A percentile compares a stretch with the other conserved stretches of the same genome.
phyloP scores from a whole-genome alignment of 1,284 basidiomycete genomes.

The Schizophyllum commune region DNA sequence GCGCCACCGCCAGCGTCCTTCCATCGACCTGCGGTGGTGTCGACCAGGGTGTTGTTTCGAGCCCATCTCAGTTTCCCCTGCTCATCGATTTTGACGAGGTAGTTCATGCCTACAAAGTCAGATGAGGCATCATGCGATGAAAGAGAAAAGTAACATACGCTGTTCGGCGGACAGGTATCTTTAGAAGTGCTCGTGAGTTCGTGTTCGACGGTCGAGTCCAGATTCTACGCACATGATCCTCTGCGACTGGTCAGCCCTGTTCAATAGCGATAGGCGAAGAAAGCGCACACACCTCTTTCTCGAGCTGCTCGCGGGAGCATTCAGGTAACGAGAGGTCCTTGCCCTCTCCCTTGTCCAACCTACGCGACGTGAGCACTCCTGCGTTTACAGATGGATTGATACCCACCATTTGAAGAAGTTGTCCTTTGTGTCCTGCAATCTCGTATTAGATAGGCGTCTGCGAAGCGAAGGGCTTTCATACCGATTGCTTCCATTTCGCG shows the following conservation, averaged over 20 bases:
- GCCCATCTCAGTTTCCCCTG: constrained; percentile 70
- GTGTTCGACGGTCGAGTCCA: too few relatives aligned
- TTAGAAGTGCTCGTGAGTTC: too few relatives aligned
- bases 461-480: constrained; percentile 1
- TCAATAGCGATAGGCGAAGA: too few relatives aligned
- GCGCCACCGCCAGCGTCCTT: constrained; percentile 51
- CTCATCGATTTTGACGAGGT: constrained; percentile 55
- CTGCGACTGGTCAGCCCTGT: too few relatives aligned
- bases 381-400: too few relatives aligned
- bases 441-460: not conserved
- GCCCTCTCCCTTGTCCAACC: constrained; percentile 68
- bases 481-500: constrained; percentile 30
- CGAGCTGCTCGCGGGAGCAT: constrained; percentile 60
- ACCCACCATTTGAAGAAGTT: constrained; percentile 68
- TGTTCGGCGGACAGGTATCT: constrained; percentile 64
- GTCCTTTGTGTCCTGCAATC: constrained; percentile 44
- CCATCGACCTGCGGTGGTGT: constrained; percentile 57
- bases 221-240: too few relatives aligned
- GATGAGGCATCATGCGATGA: not conserved
- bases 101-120: constrained; percentile 45
- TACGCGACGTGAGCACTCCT: constrained; percentile 16
- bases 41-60: constrained; percentile 53
- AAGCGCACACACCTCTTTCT: constrained; percentile 52
- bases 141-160: constrained; percentile 28
- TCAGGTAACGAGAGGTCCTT: constrained; percentile 57